A percentile compares a stretch with the other conserved stretches of the same genome.
Evolutionary conservation across 108 stramenopile genomes (phyloP).

Genomic region (Stephanodiscus triporus): DNA sequence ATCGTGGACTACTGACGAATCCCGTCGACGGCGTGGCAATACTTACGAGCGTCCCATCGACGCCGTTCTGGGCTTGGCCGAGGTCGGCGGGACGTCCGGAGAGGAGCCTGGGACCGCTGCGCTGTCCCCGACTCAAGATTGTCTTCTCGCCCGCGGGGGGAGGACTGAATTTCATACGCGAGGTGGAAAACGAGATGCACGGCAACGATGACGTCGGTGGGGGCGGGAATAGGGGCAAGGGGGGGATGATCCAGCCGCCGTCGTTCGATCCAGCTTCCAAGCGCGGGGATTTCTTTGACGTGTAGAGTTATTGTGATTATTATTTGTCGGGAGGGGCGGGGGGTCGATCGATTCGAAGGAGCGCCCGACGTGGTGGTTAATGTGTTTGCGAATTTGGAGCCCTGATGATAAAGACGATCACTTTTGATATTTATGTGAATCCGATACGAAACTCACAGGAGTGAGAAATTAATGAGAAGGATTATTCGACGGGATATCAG

Average conservation of each 20-base stretch:
- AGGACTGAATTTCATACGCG: slow-evolving; percentile 74
- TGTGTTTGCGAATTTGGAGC: background rate
- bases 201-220: slow-evolving; percentile 15
- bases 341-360: background rate
- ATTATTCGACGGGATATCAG: background rate
- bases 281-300: slow-evolving; percentile 43
- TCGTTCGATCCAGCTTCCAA: slow-evolving; percentile 36
- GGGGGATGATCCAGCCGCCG: slow-evolving; percentile 45
- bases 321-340: background rate
- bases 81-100: slow-evolving; percentile 85
- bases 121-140: slow-evolving; percentile 79
- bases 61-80: slow-evolving; percentile 89
- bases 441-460: background rate
- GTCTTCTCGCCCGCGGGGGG: slow-evolving; percentile 84
- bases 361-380: background rate
- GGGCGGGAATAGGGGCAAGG: slow-evolving; percentile 21
- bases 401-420: too few species aligned
- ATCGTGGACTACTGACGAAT: slow-evolving; percentile 71
- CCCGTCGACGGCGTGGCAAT: slow-evolving; percentile 83
- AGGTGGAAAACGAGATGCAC: slow-evolving; percentile 86
- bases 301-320: slow-evolving; percentile 9
- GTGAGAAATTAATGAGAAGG: background rate
- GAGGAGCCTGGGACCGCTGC: slow-evolving; percentile 65
- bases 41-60: slow-evolving; percentile 79
- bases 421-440: background rate